Base-by-base conservation (phyloP, 768 basidiomycete genomes). In the Calocybe indica region DNA sequence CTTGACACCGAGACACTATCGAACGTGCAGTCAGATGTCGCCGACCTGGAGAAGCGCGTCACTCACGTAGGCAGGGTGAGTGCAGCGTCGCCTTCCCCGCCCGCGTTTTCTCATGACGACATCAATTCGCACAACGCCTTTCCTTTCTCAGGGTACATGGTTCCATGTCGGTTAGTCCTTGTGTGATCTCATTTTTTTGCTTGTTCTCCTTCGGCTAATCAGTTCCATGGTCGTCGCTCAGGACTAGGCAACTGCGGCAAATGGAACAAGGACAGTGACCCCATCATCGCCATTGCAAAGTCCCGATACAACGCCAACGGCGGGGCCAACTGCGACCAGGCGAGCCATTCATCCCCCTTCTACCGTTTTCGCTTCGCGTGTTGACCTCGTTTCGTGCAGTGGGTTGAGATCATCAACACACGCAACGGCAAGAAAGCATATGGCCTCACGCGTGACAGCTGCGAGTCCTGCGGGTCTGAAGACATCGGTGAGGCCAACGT, bases 201-300 rank as follows among this genome's bases (percentile, higher is more conserved):
- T 35, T 46, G 37, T 30, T 10, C 30, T 15, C 7, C 30, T 49
- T 31, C 37, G 10, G 45, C 47, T 59, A 43, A 58, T 22, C 38
- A 30, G 4, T 31, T 30, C 34, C 46, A 45, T 15, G 34, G 50
- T 42, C 41, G 29, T 43, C 35, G 48, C 33, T 47, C 30, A 72
- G 71, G 70, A 31, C 56, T 70, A 22, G 86, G 84, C 38, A 84
- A 85, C 62, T 89, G 87, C 58, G 85, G 85, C 28, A 54, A 71
- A 35, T 46, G 38, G 43, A 75, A 85, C 59, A 61, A 41, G 33
- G 60, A 76, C 58, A 72, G 55, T 44, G 75, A 82, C 54, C 59
- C 66, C 52, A 79, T 89, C 49, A 73, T 88, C 40, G 87, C 87
- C 10, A 74, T 88, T 53, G 71, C 80, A 11, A 63, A 73, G 28